Evolutionary conservation across 164 flowering plant genomes (phyloP).

Genomic region (Brasenia schreberi): DNA sequence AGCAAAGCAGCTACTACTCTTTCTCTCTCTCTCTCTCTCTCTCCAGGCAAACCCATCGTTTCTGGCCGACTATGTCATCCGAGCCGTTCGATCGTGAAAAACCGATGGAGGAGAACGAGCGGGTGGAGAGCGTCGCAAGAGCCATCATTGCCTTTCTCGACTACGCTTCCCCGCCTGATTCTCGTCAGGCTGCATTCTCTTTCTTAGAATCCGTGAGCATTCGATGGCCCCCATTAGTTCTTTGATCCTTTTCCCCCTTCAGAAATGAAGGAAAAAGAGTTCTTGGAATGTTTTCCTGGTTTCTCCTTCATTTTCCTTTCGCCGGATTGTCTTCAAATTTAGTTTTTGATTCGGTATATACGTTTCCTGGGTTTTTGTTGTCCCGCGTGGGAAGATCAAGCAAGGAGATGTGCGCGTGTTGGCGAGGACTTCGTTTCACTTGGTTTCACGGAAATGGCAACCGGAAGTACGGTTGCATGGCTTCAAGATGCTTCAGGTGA

Average conservation of each 20-base stretch:
- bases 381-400: slow-evolving; percentile 44
- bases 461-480: slow-evolving; percentile 89
- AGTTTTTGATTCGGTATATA: background rate
- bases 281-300: background rate
- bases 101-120: slow-evolving; percentile 23
- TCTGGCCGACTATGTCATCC: too few species aligned
- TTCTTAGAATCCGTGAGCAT: slow-evolving; percentile 57
- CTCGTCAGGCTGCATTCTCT: slow-evolving; percentile 58
- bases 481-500: slow-evolving; percentile 88
- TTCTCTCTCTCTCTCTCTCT: too few species aligned
- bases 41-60: too few species aligned
- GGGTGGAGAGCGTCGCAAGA: slow-evolving; percentile 49
- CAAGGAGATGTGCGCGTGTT: slow-evolving; percentile 68
- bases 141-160: slow-evolving; percentile 70
- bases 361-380: background rate
- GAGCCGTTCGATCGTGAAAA: too few species aligned
- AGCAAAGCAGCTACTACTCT: too few species aligned
- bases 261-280: too few species aligned
- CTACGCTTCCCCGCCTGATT: slow-evolving; percentile 64
- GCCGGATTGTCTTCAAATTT: background rate
- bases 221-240: background rate
- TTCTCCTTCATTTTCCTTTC: background rate
- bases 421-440: slow-evolving; percentile 56
- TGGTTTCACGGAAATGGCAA: slow-evolving; percentile 78
- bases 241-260: too few species aligned